Conservation (phyloP, 2,329 filamentous ascomycete species). For the Arthrinium phaeospermum region DNA sequence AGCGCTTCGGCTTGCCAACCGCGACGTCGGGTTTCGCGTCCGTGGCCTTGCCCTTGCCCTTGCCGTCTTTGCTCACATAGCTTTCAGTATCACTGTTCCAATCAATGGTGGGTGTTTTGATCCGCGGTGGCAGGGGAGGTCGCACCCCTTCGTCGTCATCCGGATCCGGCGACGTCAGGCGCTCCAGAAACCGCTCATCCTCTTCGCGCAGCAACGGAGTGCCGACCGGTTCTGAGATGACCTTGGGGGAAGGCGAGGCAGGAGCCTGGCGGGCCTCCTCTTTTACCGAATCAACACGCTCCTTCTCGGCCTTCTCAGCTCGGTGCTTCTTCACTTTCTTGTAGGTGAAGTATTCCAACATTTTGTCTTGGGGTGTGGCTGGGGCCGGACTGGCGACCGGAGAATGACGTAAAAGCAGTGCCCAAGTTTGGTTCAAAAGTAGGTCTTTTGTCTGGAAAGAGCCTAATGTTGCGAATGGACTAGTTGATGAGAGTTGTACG, state of each 20-base stretch:
- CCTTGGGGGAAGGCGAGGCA: slow-evolving; percentile 31
- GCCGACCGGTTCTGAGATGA: slow-evolving; percentile 36
- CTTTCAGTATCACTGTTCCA: slow-evolving; percentile 52
- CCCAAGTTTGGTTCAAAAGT: not conserved
- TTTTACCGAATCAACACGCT: slow-evolving; percentile 30
- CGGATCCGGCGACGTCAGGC: slow-evolving; percentile 49
- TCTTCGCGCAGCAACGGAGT: slow-evolving; percentile 58
- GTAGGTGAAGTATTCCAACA: slow-evolving; percentile 68
- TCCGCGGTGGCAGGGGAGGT: slow-evolving; percentile 61
- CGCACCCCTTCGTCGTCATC: slow-evolving; percentile 49
- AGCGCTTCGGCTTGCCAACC: slow-evolving; percentile 42
- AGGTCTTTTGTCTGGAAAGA: not conserved
- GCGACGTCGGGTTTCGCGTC: slow-evolving; percentile 39
- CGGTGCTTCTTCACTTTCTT: slow-evolving; percentile 68
- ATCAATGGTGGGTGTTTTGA: slow-evolving; percentile 56
- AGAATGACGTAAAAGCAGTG: slow-evolving; percentile 9
- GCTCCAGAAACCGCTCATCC: slow-evolving; percentile 64
- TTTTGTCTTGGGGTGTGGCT: slow-evolving; percentile 38
- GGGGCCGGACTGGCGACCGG: not conserved
- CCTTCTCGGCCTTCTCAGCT: slow-evolving; percentile 51
- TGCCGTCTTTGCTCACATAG: slow-evolving; percentile 33
- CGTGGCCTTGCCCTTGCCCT: slow-evolving; percentile 37
- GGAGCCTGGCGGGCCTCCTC: slow-evolving; percentile 32
- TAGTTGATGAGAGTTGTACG: not conserved
- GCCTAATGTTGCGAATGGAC: not conserved